Evolutionary conservation across 495 filamentous ascomycete species (phyloP), one percentile per base, ranked within the genome.

Genomic region (Penicillium dipodomyicola): DNA sequence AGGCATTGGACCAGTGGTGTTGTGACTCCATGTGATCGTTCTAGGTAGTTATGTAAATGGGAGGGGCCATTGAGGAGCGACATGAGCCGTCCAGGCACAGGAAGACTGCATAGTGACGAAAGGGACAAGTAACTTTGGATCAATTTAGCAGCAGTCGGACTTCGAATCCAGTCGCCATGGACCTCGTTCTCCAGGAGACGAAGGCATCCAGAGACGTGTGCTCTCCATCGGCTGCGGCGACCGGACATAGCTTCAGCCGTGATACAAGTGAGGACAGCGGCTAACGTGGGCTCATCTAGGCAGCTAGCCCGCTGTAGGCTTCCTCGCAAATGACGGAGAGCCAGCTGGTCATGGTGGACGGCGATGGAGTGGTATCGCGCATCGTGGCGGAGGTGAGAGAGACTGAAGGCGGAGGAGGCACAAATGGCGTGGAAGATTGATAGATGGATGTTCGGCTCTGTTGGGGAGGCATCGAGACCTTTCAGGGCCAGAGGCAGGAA

Each of bases 401-500:
- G 57, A 35, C 65, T 68, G 30, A 68, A 68, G 3, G 65, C 60
- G 19, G 65, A 62, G 1, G 75, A 76, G 37, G 60, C 72, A 15
- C 62, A 61, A 5, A 76, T 73, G 30, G 63, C 65, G 29, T 68
- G 65, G 25, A 66, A 66, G n/a, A 68, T 61, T 0, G 65, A 63
- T 20, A 59, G 63, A 40, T 68, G 58, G 4, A 66, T 68, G 33
- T 56, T 66, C 1, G 65, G 42, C 30, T 66, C 58, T 3, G 30
- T 20, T 3, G 60, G 32, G 4, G 49, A 17, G 12, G 37, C 49
- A 35, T 66, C 60, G 11, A 68, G 42, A 0, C 63, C 65, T 37
- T 66, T 61, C 25, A 68, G 37, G 2, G 65, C 65, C 52, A 66
- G 37, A 22, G 65, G 65, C 56, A 68, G 58, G 35, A 68, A 68